Evolutionary conservation across 23 red algal genomes (phyloP).

Genomic region (Cyanidium caldarium): DNA sequence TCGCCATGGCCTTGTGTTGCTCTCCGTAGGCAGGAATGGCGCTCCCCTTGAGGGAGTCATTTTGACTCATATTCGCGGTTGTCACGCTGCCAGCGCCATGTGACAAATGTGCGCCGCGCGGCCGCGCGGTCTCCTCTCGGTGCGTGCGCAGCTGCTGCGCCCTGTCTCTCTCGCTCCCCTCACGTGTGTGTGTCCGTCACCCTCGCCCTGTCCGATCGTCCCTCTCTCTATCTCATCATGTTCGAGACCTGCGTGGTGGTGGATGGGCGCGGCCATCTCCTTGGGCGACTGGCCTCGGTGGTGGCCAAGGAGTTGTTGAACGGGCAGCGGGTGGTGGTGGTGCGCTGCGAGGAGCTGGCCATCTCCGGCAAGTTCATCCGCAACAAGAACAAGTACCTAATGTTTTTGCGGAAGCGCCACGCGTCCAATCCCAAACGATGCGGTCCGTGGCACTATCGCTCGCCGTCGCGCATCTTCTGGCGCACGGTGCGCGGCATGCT

Average conservation of each 20-base stretch:
- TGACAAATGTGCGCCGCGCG: no score
- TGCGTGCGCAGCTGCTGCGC: no score
- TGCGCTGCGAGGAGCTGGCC: conserved; percentile 85
- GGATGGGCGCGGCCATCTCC: conserved; percentile 82
- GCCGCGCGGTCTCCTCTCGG: no score
- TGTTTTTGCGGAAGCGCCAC: conserved; percentile 81
- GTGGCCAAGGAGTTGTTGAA: conserved; percentile 83
- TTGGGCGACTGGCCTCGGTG: conserved; percentile 77
- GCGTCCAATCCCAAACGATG: conserved; percentile 68
- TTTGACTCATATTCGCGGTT: no score
- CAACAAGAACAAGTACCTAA: conserved; percentile 71
- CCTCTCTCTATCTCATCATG: no score
- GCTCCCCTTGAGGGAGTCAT: no score
- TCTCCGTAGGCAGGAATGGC: no score
- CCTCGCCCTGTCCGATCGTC: no score
- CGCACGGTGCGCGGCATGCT: conserved; percentile 90
- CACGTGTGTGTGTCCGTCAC: no score
- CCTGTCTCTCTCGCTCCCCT: no score
- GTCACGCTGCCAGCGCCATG: no score
- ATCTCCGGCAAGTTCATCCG: conserved; percentile 80
- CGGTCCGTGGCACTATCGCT: conserved; percentile 77
- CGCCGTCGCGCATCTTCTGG: conserved; percentile 73
- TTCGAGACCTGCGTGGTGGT: conserved; percentile 52
- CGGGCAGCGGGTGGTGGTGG: conserved; percentile 80
- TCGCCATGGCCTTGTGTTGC: no score